These are phyloP conservation scores for Penicillium sp. DNA, from an alignment of 2,329 filamentous ascomycete genomes.

Conservation along the genomic window DNA sequence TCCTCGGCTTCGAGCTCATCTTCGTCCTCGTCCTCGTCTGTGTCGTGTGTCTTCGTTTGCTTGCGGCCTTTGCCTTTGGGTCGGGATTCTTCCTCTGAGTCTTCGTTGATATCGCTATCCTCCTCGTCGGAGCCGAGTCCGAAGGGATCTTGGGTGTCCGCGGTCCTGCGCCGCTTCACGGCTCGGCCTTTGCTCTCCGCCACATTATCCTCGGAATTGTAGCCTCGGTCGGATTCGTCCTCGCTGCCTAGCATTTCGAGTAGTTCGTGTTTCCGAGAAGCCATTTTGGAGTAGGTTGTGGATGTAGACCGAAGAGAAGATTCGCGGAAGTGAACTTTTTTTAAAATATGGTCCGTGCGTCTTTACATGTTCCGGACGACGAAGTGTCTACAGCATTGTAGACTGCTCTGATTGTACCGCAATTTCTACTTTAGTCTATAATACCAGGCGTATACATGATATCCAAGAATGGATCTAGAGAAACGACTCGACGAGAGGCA, in stretches of 20 bases:
- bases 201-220: conserved; percentile 47
- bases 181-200: conserved; percentile 42
- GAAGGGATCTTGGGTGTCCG: conserved; percentile 23
- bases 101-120: conserved; percentile 38
- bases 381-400: too few relatives aligned
- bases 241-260: conserved; percentile 37
- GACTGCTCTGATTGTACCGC: neutral
- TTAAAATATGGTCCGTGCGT: conserved; percentile 13
- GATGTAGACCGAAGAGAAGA: neutral
- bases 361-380: too few relatives aligned
- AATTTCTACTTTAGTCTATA: neutral
- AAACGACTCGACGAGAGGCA: neutral
- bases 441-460: neutral
- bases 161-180: conserved; percentile 35
- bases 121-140: conserved; percentile 53
- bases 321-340: conserved; percentile 10
- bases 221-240: conserved; percentile 45
- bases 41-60: neutral
- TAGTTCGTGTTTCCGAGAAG: conserved; percentile 41
- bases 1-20: conserved; percentile 15
- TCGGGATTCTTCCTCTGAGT: conserved; percentile 17
- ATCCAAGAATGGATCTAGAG: neutral
- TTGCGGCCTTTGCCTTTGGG: conserved; percentile 16
- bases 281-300: conserved; percentile 28
- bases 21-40: conserved; percentile 3